phyloP scores from a whole-genome alignment of 1,284 basidiomycete species.

The Puccinia triticina region DNA sequence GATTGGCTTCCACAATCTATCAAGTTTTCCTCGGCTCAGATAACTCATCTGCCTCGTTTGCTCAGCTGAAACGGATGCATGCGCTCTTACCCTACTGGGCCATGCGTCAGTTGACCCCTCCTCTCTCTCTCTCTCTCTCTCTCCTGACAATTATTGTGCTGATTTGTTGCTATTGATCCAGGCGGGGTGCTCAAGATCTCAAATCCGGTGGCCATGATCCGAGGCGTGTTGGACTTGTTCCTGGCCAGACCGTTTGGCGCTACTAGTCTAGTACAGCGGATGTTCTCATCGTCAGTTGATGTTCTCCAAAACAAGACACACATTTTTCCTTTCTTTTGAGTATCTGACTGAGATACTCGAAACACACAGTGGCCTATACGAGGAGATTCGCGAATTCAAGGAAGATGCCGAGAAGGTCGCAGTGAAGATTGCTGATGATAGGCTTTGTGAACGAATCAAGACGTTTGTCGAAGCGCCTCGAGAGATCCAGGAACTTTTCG shows the following conservation, averaged over 20 bases:
- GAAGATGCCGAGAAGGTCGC: conserved; percentile 84
- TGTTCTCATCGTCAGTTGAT: conserved; percentile 38
- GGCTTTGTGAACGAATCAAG: conserved; percentile 83
- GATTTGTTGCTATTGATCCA: conserved; percentile 66
- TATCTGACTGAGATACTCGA: not conserved
- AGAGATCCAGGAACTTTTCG: conserved; percentile 81
- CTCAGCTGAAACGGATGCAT: conserved; percentile 87
- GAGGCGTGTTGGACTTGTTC: conserved; percentile 88
- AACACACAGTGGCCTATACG: conserved; percentile 71
- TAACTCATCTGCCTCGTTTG: conserved; percentile 84
- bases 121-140: not conserved
- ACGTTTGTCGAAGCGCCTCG: conserved; percentile 81
- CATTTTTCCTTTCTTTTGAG: no score
- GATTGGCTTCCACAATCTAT: conserved; percentile 92
- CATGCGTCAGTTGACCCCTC: conserved; percentile 37
- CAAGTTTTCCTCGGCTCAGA: conserved; percentile 92
- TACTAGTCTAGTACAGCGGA: conserved; percentile 76
- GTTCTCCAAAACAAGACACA: no score
- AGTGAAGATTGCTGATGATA: conserved; percentile 82
- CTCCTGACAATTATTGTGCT: not conserved
- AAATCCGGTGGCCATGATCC: conserved; percentile 95
- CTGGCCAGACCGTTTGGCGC: conserved; percentile 97
- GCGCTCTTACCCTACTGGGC: conserved; percentile 89
- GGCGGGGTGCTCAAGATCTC: conserved; percentile 88
- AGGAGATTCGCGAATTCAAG: conserved; percentile 80